These are phyloP conservation scores for Pseudocercospora cruenta DNA, from an alignment of 2,329 filamentous ascomycete genomes.

Conservation along the genomic window DNA sequence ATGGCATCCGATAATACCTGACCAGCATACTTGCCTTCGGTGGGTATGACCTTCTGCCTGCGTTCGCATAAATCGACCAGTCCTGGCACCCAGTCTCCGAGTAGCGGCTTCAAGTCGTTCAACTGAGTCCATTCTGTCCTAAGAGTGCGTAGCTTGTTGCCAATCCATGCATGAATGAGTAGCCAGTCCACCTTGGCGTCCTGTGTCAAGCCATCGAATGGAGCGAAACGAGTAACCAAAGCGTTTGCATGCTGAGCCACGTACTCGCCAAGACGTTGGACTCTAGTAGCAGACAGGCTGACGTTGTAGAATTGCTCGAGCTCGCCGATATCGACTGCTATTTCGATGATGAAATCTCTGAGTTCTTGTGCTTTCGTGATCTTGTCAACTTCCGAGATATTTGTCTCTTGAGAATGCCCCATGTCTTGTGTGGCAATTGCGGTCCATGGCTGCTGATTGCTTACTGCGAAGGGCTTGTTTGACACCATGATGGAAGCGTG, in stretches of 20 bases:
- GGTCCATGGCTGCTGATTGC: background rate
- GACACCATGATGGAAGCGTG: background rate
- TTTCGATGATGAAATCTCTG: conserved; percentile 17
- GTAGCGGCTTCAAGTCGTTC: conserved; percentile 14
- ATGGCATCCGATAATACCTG: conserved; percentile 45
- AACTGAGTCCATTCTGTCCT: conserved; percentile 37
- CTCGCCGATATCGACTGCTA: conserved; percentile 48
- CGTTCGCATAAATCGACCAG: conserved; percentile 54
- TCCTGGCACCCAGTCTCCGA: conserved; percentile 31
- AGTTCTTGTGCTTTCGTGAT: conserved; percentile 1
- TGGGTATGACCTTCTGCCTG: conserved; percentile 50
- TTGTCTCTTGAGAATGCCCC: background rate
- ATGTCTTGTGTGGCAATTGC: background rate
- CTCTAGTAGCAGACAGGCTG: conserved; percentile 48
- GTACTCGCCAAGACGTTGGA: conserved; percentile 47
- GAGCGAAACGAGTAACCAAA: conserved; percentile 35
- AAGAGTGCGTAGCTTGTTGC: conserved; percentile 31
- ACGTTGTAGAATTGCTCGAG: conserved; percentile 56
- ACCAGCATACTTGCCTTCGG: conserved; percentile 51
- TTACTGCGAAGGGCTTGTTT: background rate
- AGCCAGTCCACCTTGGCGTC: conserved; percentile 55
- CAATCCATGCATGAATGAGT: conserved; percentile 52
- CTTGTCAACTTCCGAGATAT: background rate
- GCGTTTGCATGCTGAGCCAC: conserved; percentile 47
- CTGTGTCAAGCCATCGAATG: conserved; percentile 47